Base-by-base conservation (phyloP, 805 yeast species). In the Suhomyces faveliae region DNA sequence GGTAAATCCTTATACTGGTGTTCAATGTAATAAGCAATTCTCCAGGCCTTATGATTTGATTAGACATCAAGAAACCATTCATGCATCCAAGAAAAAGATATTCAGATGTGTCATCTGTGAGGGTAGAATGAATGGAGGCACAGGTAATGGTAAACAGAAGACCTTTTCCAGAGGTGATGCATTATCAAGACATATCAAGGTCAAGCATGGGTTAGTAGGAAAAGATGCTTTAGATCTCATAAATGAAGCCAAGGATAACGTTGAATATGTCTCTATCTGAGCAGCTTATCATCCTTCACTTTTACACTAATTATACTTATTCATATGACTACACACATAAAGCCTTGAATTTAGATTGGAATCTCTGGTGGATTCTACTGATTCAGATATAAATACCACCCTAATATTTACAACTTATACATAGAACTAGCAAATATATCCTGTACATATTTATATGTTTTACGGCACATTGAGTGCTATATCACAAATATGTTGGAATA, bases 191-290 rank as follows among this genome's bases (percentile, higher is more conserved):
- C 78, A 73, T 55, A 71, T 73, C 52, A 83, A 95, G 59, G 92
- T 90, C 40, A 90, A 94, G 71, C 98, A 91, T 71, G 86, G 87
- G 7, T 67, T 84, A 46, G 76, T 74, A 35, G 86, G 86, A 35
- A 69, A 73, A 50, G 85, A 83, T 52, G 89, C 88, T n/a, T 74
- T 80, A 48, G 80, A 81, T 46, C 83, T 88, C 37, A 83, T 86
- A 55, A 83, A 84, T 58, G 83, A 77, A 56, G 94, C 94, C 6
- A 87, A 85, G 64, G 87, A 82, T 54, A 80, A 87, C 61, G 89
- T 86, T 44, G 92, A 86, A 65, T 87, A 77, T 58, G 68, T 72
- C 24, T 55, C 51, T 48, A 53, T 50, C 8, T 51, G 29, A 45
- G 15, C 40, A n/a, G 21, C 17, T 22, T n/a, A n/a, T n/a, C 27